Conservation (phyloP, 2,329 filamentous ascomycete genomes). For the Akanthomyces uredinophilus region DNA sequence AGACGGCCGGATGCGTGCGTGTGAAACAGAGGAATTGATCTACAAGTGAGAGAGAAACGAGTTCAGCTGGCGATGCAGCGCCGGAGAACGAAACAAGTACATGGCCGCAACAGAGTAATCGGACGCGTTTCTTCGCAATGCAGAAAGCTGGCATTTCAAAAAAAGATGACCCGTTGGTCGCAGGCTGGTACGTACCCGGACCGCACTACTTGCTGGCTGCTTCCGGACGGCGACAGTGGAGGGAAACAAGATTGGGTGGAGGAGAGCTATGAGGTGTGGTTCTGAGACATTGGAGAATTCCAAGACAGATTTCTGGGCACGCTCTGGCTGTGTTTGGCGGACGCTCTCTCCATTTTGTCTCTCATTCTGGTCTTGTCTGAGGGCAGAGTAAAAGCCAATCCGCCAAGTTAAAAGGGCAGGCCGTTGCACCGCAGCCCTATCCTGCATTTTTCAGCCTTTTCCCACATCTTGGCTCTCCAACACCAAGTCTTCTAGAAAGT, state of each 20-base stretch:
- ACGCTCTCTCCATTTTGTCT: conserved; percentile 4
- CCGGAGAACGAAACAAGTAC: no score
- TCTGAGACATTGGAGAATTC: conserved; percentile 3
- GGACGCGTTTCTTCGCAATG: no score
- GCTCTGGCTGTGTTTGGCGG: not conserved
- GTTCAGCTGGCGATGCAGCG: not conserved
- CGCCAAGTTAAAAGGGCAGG: not conserved
- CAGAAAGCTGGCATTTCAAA: no score
- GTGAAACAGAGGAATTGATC: not conserved
- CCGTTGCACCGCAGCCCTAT: not conserved
- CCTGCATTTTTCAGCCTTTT: not conserved
- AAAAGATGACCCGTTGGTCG: no score
- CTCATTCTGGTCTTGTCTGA: not conserved
- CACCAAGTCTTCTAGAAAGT: not conserved
- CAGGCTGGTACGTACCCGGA: no score
- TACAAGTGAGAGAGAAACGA: not conserved
- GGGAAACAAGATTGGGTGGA: not conserved
- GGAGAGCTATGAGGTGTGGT: not conserved
- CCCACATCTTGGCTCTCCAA: not conserved
- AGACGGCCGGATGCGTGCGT: not conserved
- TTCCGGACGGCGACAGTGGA: not conserved
- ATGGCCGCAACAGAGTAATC: no score
- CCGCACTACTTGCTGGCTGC: not conserved
- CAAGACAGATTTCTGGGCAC: not conserved
- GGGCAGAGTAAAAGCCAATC: not conserved